Evolutionary conservation across 495 filamentous ascomycete genomes (phyloP).

Genomic region (Oidiodendron maius): DNA sequence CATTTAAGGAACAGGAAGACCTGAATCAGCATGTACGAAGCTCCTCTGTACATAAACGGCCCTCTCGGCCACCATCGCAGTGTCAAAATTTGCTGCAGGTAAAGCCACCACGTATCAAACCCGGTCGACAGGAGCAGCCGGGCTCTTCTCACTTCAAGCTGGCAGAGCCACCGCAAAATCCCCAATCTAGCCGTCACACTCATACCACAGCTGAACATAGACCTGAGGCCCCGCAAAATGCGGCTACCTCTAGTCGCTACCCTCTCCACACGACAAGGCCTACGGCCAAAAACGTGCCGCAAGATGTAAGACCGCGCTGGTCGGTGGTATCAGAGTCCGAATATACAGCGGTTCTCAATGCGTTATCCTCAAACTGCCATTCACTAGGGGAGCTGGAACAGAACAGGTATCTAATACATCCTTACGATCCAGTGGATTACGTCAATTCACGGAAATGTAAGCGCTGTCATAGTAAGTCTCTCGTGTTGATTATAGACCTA

Average conservation of each 20-base stretch:
- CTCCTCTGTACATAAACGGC: slow-evolving; percentile 4
- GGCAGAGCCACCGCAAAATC: neutral
- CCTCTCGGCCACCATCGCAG: too few species aligned
- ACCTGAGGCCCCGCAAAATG: neutral
- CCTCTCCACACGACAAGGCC: neutral
- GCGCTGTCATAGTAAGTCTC: slow-evolving; percentile 11
- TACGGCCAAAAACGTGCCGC: neutral
- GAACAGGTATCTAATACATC: slow-evolving; percentile 11
- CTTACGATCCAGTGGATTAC: slow-evolving; percentile 8
- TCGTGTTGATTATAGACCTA: neutral
- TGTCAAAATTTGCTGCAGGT: too few species aligned
- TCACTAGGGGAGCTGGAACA: slow-evolving; percentile 7
- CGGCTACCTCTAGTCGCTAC: neutral
- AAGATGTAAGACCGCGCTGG: slow-evolving; percentile 4
- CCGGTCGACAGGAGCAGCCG: neutral
- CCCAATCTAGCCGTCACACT: neutral
- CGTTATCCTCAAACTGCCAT: slow-evolving; percentile 11
- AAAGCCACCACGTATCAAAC: too few species aligned
- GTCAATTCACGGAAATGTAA: slow-evolving; percentile 10
- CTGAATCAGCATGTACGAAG: slow-evolving; percentile 4
- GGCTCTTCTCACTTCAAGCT: neutral
- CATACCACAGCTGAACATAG: neutral
- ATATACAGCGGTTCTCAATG: neutral
- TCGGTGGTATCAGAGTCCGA: slow-evolving; percentile 2
- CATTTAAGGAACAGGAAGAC: slow-evolving; percentile 1